These are phyloP conservation scores for Suillus subaureus DNA, from an alignment of 768 basidiomycete species.

Conservation along the genomic window DNA sequence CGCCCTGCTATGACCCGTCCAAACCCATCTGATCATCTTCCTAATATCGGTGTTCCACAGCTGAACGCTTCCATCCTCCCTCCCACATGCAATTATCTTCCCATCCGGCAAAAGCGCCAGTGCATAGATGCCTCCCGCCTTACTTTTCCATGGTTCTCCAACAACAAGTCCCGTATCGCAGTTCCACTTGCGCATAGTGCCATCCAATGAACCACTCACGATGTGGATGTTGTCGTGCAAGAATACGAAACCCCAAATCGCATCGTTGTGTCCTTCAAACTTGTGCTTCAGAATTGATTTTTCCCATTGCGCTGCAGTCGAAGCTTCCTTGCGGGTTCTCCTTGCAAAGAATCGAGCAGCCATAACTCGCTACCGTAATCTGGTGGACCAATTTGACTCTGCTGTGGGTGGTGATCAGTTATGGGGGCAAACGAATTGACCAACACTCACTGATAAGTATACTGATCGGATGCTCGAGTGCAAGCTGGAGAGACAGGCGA, in stretches of 20 bases:
- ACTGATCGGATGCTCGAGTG: too few relatives aligned
- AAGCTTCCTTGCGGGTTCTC: background rate
- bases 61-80: background rate
- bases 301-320: background rate
- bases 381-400: background rate
- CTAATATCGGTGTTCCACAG: background rate
- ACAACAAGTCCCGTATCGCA: background rate
- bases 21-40: background rate
- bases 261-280: background rate
- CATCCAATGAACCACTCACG: background rate
- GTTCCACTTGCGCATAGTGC: background rate
- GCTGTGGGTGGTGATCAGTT: too few relatives aligned
- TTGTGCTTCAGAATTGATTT: background rate
- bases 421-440: too few relatives aligned
- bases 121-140: background rate
- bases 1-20: background rate
- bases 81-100: background rate
- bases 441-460: background rate
- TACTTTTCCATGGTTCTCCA: too few relatives aligned
- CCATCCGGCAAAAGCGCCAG: background rate
- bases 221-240: background rate
- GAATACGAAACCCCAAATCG: background rate
- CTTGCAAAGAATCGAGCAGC: background rate
- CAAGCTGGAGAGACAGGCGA: background rate
- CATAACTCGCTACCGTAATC: background rate